These are phyloP conservation scores for Aspergillus candidus DNA, from an alignment of 2,329 filamentous ascomycete genomes.

Conservation along the genomic window DNA sequence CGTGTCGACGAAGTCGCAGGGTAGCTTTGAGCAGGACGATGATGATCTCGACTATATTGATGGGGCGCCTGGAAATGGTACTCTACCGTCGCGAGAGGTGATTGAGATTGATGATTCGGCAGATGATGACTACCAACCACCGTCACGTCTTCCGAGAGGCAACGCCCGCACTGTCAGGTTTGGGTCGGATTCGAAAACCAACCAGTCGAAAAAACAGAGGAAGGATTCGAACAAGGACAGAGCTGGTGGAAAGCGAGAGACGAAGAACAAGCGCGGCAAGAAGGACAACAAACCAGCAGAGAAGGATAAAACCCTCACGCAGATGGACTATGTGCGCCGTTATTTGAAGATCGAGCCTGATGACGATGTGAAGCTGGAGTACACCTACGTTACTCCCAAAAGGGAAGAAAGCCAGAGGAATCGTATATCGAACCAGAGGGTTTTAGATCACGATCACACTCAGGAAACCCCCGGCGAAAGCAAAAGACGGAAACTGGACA, in stretches of 20 bases:
- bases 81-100: constrained; percentile 12
- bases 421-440: not conserved
- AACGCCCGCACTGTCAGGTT: constrained; percentile 7
- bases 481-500: constrained; percentile 19
- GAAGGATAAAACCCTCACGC: constrained; percentile 36
- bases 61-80: constrained; percentile 1
- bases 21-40: constrained; percentile 11
- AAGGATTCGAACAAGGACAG: constrained; percentile 6
- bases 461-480: constrained; percentile 6
- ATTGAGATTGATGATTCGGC: constrained; percentile 21
- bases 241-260: constrained; percentile 13
- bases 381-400: constrained; percentile 22
- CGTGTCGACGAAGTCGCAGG: constrained; percentile 22
- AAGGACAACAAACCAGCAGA: constrained; percentile 18
- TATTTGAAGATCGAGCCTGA: constrained; percentile 30
- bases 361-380: constrained; percentile 30
- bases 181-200: constrained; percentile 8
- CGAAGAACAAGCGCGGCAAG: constrained; percentile 18
- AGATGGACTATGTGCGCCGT: constrained; percentile 38
- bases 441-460: not conserved
- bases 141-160: constrained; percentile 7
- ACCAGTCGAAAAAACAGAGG: constrained; percentile 16
- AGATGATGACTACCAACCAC: constrained; percentile 19
- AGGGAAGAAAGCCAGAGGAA: constrained; percentile 3
- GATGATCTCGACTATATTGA: constrained; percentile 30